Conservation (phyloP, 2,329 filamentous ascomycete species). For the Penicillium sclerotigenum region DNA sequence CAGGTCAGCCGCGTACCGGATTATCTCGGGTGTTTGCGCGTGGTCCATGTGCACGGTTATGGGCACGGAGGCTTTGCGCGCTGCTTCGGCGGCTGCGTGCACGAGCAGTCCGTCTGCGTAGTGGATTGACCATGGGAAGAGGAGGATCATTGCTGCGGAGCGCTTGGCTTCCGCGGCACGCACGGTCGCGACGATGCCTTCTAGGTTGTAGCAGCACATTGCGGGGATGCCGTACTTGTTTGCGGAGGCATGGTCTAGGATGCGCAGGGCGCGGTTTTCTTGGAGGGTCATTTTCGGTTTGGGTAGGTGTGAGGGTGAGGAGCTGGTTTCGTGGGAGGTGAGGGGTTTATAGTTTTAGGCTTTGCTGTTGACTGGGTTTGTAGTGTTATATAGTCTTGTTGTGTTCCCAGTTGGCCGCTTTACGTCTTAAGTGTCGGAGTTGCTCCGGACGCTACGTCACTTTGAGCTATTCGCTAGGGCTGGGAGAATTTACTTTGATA, state of each 20-base stretch:
- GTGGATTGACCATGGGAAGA: slow-evolving; percentile 71
- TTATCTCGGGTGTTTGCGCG: slow-evolving; percentile 61
- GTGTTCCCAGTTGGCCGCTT: not conserved
- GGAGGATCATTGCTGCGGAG: slow-evolving; percentile 67
- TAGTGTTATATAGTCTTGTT: slow-evolving; percentile 1
- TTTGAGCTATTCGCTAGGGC: not conserved
- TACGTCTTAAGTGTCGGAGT: slow-evolving; percentile 7
- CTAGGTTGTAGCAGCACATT: slow-evolving; percentile 67
- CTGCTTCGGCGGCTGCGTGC: slow-evolving; percentile 55
- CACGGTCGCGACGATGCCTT: slow-evolving; percentile 67
- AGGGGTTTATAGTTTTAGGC: not conserved
- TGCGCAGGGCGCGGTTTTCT: slow-evolving; percentile 53
- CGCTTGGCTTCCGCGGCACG: slow-evolving; percentile 65
- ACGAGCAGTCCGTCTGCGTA: slow-evolving; percentile 60
- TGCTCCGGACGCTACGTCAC: slow-evolving; percentile 4
- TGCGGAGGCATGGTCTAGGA: slow-evolving; percentile 55
- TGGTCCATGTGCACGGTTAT: slow-evolving; percentile 65
- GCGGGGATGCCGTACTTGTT: slow-evolving; percentile 59
- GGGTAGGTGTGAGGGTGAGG: slow-evolving; percentile 8
- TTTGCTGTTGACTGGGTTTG: not conserved
- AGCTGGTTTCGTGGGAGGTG: not conserved
- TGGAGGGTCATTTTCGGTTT: slow-evolving; percentile 41
- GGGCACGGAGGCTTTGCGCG: slow-evolving; percentile 56
- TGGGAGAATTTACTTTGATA: not conserved
- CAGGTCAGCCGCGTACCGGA: slow-evolving; percentile 59